Percentiles rank a stretch among this genome's conserved stretches.
Evolutionary conservation across 129 eudicot species (phyloP).

Genomic region (sunflower (Helianthus annuus)): HanXRQr2.0-SUNRISE NC_035444.2:14152513-14153012

Average conservation of each 20-base stretch:
- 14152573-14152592: slow-evolving; percentile 81
- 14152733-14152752: not conserved
- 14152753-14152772: not conserved
- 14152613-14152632: slow-evolving; percentile 3
- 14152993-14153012: too few relatives aligned
- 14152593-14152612: slow-evolving; percentile 61
- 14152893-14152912: not conserved
- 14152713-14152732: not conserved
- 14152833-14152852: not conserved
- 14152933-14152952: not conserved
- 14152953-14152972: not conserved
- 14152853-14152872: not conserved
- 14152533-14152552: slow-evolving; percentile 93
- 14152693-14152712: not conserved
- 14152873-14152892: not conserved
- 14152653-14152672: not conserved
- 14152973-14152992: too few relatives aligned
- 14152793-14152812: not conserved
- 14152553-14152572: slow-evolving; percentile 76
- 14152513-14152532: slow-evolving; percentile 17
- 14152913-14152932: not conserved
- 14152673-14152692: not conserved
- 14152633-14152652: not conserved
- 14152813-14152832: not conserved
- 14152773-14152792: not conserved